Evolutionary conservation across 2,329 filamentous ascomycete genomes (phyloP).

Genomic region (Phialemoniopsis sp.): DNA sequence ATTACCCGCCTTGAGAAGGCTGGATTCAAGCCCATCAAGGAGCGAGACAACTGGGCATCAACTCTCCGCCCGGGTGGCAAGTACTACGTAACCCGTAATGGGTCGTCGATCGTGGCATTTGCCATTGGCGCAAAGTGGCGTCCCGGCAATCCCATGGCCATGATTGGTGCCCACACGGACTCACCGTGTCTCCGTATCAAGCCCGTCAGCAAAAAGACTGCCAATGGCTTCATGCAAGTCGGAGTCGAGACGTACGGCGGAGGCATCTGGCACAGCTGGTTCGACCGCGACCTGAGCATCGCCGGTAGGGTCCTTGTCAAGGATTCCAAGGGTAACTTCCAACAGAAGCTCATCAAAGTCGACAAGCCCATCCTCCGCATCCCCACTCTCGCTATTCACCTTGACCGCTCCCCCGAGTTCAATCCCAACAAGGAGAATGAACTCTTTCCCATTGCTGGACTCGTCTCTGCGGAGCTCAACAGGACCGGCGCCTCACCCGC

Average conservation of each 20-base stretch:
- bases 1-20: conserved; percentile 73
- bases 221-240: conserved; percentile 85
- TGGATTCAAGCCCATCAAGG: conserved; percentile 84
- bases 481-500: conserved; percentile 52
- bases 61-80: conserved; percentile 81
- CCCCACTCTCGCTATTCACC: conserved; percentile 89
- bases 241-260: conserved; percentile 97
- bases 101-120: conserved; percentile 88
- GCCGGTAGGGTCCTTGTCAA: conserved; percentile 84
- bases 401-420: conserved; percentile 82
- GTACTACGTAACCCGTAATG: conserved; percentile 94
- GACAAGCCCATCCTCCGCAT: conserved; percentile 88
- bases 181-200: conserved; percentile 90
- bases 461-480: conserved; percentile 86
- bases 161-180: conserved; percentile 95
- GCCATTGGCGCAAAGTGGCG: conserved; percentile 88
- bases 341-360: conserved; percentile 84
- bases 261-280: conserved; percentile 97
- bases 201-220: conserved; percentile 85
- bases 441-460: conserved; percentile 86
- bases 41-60: conserved; percentile 84
- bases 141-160: conserved; percentile 83
- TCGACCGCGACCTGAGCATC: conserved; percentile 88
- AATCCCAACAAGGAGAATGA: conserved; percentile 97
- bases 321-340: conserved; percentile 67